Conservation (phyloP, 345 rosid genomes). For the Trapa incisa region DNA sequence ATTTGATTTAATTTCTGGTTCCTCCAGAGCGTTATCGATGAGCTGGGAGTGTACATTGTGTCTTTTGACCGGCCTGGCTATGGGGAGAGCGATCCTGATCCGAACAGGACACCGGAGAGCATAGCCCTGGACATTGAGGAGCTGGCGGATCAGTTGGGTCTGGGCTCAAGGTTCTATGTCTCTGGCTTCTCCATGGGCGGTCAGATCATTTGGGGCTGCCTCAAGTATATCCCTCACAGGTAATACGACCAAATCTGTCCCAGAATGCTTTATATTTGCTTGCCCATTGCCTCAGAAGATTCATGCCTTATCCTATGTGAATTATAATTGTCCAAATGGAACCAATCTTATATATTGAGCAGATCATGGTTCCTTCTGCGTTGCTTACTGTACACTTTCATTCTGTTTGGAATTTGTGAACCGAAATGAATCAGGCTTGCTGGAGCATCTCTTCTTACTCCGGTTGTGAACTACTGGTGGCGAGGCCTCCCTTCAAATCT, state of each 20-base stretch:
- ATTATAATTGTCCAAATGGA: background rate
- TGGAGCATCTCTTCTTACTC: slow-evolving; percentile 42
- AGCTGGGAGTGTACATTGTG: slow-evolving; percentile 39
- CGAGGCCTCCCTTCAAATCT: slow-evolving; percentile 34
- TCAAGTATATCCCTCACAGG: slow-evolving; percentile 67
- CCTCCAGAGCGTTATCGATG: slow-evolving; percentile 39
- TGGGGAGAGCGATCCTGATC: slow-evolving; percentile 62
- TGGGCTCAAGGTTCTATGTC: slow-evolving; percentile 43
- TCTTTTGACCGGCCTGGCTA: slow-evolving; percentile 65
- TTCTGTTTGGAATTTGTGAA: background rate
- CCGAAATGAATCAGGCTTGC: slow-evolving; percentile 29
- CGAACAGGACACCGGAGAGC: slow-evolving; percentile 36
- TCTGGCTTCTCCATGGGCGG: slow-evolving; percentile 56
- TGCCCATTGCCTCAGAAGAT: background rate
- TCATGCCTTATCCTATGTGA: background rate
- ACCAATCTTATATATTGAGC: background rate
- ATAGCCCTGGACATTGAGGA: slow-evolving; percentile 53
- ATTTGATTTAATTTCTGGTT: slow-evolving; percentile 3
- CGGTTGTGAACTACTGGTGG: slow-evolving; percentile 56
- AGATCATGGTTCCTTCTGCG: background rate
- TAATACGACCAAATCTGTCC: slow-evolving; percentile 7
- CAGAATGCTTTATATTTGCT: background rate
- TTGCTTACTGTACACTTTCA: background rate
- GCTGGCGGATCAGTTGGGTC: slow-evolving; percentile 52
- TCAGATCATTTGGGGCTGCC: slow-evolving; percentile 38